Evolutionary conservation across 805 yeast genomes (phyloP), one percentile per base, ranked within the genome.

Genomic region (Saccharomycopsis vini): DNA sequence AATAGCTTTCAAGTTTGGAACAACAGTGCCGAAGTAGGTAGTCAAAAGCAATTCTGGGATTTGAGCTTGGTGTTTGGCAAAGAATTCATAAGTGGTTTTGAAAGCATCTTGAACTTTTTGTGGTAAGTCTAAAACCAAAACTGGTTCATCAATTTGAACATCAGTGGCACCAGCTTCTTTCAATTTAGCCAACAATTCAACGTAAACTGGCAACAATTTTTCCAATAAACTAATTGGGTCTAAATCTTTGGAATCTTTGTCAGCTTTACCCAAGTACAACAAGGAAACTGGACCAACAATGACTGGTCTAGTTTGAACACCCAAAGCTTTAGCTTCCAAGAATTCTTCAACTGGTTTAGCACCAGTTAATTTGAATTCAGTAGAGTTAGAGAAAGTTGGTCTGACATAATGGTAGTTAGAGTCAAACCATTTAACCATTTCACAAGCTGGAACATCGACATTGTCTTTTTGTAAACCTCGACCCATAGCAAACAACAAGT

Each of bases 361-460:
- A 62, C 95, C 95, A 69, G 82, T 87, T 68, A 92, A 83, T 76
- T 92, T 89, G 85, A 92, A 92, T 62, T 81, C 81, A 54, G 97
- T 90, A 57, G 87, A 76, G 76, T 88, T 80, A 46, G 95, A 84
- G 77, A 92, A 89, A 56, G 98, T 92, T 69, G 98, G 98, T 77
- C 98, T 86, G 62, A 92, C 97, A 69, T 92, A 92, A 72, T 92
- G 98, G 86, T 92, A 92, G 87, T 92, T 92, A 54, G 97, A 85
- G 72, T 92, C 98, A 60, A 92, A 92, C 98, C 98, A 92, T 77
- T 92, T 92, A 59, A 92, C 98, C 98, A 92, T 92, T 79, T 92
- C 95, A 66, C 87, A 77, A 60, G 98, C 98, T 52, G 97, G 90
- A 51, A 92, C 98, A 69, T 92, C 98, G 58, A 92, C 95, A 55